Evolutionary conservation across 257 asterid species (phyloP), one percentile per base, ranked within the genome.

Genomic region (Capsicum pubescens): DNA sequence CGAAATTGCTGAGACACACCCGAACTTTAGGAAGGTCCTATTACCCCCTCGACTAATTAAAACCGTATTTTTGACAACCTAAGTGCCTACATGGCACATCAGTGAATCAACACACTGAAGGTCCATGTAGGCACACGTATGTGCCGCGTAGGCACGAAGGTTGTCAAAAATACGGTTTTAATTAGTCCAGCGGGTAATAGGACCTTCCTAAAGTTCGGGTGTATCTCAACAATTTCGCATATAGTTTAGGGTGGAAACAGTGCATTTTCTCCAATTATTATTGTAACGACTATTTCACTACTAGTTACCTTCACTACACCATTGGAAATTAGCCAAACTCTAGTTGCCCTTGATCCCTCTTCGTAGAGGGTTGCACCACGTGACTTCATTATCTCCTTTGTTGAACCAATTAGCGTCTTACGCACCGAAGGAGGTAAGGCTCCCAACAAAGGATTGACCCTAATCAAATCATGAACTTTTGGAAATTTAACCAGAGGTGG

Each of bases 301-400:
- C 82, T 52, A 81, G 39, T 81, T 90, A 96, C 98, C 98, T 93
- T 97, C 87, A 95, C 98, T 50, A 93, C 97, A 58, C 99, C 99
- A 87, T 87, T 95, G 57, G 97, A 92, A 85, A 94, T 87, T 78
- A 97, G 88, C 99, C 98, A 97, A 87, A 97, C 82, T 74, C 95
- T 97, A 85, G 88, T 67, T 82, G 98, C 92, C 84, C 83, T 88
- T 60, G 97, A 88, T 84, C 97, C 98, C 88, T 94, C 98, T 90
- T 61, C 88, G 85, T 93, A 97, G 84, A 97, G 94, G 80, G 91
- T 89, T 80, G 95, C 26, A 82, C 95, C 94, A 9, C 94, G 87
- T 83, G 93, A 84, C 89, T 91, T 97, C 92, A 93, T 88, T 79
- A 84, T 92, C 90, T 97, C 97, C 86, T 90, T 95, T 66, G 97